phyloP scores from a whole-genome alignment of 2,329 filamentous ascomycete genomes.

The Hortaea sp. region DNA sequence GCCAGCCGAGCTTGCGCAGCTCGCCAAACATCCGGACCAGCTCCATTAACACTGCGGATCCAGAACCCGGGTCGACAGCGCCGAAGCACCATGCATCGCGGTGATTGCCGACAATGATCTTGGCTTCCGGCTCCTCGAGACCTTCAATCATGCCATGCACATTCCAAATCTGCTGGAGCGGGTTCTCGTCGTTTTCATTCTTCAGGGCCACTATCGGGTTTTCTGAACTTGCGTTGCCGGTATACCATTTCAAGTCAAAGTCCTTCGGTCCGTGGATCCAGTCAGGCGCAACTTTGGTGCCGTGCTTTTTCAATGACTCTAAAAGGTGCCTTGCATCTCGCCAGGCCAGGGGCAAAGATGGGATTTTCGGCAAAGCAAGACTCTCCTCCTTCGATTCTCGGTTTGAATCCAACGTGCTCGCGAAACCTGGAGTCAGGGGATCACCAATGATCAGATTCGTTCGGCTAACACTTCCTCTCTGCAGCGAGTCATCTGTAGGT shows the following conservation, averaged over 20 bases:
- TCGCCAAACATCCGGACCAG: constrained; percentile 76
- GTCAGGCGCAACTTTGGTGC: constrained; percentile 53
- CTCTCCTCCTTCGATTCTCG: constrained; percentile 62
- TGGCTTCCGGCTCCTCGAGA: constrained; percentile 73
- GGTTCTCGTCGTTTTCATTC: constrained; percentile 58
- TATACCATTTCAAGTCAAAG: constrained; percentile 60
- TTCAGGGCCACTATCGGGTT: constrained; percentile 66
- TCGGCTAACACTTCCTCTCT: constrained; percentile 70
- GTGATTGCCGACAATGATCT: constrained; percentile 83
- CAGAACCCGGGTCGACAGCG: constrained; percentile 73
- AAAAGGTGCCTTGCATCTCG: constrained; percentile 75
- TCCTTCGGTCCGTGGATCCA: constrained; percentile 70
- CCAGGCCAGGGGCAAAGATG: constrained; percentile 84
- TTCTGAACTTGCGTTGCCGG: constrained; percentile 54
- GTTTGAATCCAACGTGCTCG: constrained; percentile 56
- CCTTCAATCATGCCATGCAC: constrained; percentile 75
- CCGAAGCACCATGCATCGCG: constrained; percentile 90
- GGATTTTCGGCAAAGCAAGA: constrained; percentile 67
- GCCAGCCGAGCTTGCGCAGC: constrained; percentile 68
- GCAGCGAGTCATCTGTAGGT: constrained; percentile 65
- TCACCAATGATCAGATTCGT: constrained; percentile 81
- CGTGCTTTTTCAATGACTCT: constrained; percentile 64
- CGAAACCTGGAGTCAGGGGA: constrained; percentile 81
- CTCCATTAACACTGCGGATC: constrained; percentile 85
- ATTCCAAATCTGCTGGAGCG: constrained; percentile 73